A percentile compares a stretch with the other conserved stretches of the same genome.
Conservation (phyloP, 495 filamentous ascomycete species). For the Mycothermus thermophilus region DNA sequence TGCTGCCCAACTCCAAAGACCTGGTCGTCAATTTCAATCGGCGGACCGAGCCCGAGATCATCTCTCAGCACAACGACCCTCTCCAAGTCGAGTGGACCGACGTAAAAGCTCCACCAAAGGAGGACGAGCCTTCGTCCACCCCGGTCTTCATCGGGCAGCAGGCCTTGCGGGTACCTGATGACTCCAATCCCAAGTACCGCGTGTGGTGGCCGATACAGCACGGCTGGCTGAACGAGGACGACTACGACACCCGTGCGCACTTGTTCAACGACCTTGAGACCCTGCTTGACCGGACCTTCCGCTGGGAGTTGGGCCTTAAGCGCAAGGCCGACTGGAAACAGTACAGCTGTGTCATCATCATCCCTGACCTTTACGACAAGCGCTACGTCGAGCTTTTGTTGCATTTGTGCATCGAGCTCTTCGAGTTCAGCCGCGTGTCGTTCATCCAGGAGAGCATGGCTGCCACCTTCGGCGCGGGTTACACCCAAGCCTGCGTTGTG, state of each 20-base stretch:
- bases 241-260: conserved; percentile 62
- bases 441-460: conserved; percentile 94
- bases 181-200: conserved; percentile 79
- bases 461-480: conserved; percentile 91
- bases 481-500: conserved; percentile 82
- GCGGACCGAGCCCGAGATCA: conserved; percentile 62
- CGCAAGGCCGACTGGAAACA: conserved; percentile 70
- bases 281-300: conserved; percentile 76
- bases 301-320: conserved; percentile 61
- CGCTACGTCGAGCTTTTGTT: conserved; percentile 72
- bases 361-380: conserved; percentile 93
- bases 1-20: conserved; percentile 91
- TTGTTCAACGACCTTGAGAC: conserved; percentile 74
- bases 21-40: conserved; percentile 86
- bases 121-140: conserved; percentile 42
- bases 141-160: conserved; percentile 68
- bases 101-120: conserved; percentile 39
- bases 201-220: conserved; percentile 81
- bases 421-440: conserved; percentile 73
- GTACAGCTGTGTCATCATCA: conserved; percentile 87
- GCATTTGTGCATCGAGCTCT: conserved; percentile 73
- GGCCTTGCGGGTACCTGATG: conserved; percentile 74
- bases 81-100: conserved; percentile 93
- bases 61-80: conserved; percentile 87
- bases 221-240: conserved; percentile 79